Base-by-base conservation (phyloP, 2,329 filamentous ascomycete genomes). In the Diplodia intermedia region DNA sequence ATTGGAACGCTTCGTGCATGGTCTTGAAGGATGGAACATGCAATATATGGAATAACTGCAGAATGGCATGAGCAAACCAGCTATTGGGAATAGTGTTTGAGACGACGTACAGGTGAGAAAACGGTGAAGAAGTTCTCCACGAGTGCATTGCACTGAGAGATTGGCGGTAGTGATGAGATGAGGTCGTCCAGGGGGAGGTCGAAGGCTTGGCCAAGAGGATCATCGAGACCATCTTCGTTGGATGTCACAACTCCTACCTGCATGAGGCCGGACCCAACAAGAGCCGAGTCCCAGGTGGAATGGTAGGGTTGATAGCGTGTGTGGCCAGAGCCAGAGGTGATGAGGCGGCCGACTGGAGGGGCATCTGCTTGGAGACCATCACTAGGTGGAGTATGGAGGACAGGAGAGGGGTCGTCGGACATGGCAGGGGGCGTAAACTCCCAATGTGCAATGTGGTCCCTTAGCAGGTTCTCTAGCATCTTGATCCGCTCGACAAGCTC, bases 81-180 rank as follows among this genome's bases (percentile, higher is more conserved):
- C 26, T 29, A 6, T 6, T 18, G 15, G 6, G 2, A 18, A 8
- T 1, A 1, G 52, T 23, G 8, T 18, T 8, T 5, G 14, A 29
- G 15, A 18, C 8, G 29, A 18, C 52, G 1, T 18, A 54, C 52
- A 14, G 52, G 52, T 18, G 63, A 66, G 23, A 66, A 66, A 5
- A 66, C 14, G 4, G 38, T 40, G 14, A 66, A 66, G 63, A 66
- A 66, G 7, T 36, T 49, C 14, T 66, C 63, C 18, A 38, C 20
- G 14, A 66, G 33, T n/a, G 31, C 23, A 36, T 43, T 31, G 20
- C 63, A 66, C n/a, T 56, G 29, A 26, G 52, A 54, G 23, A 18
- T 6, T 15, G 52, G 52, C 15, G 52, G 52, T 8, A 54, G 29
- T 7, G 26, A 23, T 5, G 29, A 15, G 6, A 54, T 26, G 8